These are phyloP conservation scores for Areca catechu DNA, from an alignment of 176 grass and related monocot species.

Conservation along the genomic window DNA sequence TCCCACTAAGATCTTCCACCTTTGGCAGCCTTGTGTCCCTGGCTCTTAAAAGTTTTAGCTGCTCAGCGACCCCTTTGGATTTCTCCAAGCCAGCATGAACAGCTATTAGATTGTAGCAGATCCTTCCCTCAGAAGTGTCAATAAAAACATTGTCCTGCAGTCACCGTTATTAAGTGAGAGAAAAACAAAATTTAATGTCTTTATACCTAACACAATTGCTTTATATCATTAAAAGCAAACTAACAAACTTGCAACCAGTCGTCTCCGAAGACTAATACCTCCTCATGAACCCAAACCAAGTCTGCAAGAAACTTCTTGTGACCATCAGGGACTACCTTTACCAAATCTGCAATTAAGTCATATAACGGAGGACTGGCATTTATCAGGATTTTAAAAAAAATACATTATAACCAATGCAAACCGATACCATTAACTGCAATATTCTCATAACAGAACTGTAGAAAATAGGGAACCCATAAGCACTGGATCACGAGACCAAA, in stretches of 20 bases:
- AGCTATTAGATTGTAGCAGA: slow-evolving; percentile 60
- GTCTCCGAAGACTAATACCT: slow-evolving; percentile 29
- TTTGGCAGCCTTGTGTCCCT: slow-evolving; percentile 57
- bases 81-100: slow-evolving; percentile 79
- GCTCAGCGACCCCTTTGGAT: slow-evolving; percentile 52
- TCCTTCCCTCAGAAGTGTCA: slow-evolving; percentile 51
- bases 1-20: slow-evolving; percentile 52
- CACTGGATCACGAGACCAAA: no score
- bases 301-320: slow-evolving; percentile 79
- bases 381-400: no score
- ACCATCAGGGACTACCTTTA: slow-evolving; percentile 53
- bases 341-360: slow-evolving; percentile 37
- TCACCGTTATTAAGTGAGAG: no score
- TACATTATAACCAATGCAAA: no score
- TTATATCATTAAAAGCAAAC: no score
- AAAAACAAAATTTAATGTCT: no score
- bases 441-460: no score
- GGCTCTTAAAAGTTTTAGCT: slow-evolving; percentile 48
- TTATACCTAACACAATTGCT: no score
- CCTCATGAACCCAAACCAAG: slow-evolving; percentile 85
- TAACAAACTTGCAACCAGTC: no score
- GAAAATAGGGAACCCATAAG: no score
- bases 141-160: slow-evolving; percentile 53
- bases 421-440: no score
- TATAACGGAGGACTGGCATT: no score